Evolutionary conservation across 1,139 yeast genomes (phyloP).

Genomic region (Lodderomyces theae): DNA sequence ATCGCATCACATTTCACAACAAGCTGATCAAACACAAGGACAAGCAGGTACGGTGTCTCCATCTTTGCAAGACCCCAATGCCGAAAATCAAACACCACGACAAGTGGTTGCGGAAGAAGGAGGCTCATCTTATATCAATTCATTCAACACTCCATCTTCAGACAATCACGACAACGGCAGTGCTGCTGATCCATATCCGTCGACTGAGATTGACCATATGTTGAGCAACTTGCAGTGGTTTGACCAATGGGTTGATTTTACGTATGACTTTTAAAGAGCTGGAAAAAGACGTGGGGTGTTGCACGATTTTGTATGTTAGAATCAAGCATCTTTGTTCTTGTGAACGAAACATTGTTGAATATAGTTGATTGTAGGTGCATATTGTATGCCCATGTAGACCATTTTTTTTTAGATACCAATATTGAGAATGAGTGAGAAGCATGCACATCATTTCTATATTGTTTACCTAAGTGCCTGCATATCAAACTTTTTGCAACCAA

Average conservation of each 20-base stretch:
- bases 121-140: neutral
- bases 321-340: no score
- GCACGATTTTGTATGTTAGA: no score
- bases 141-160: slow-evolving; percentile 8
- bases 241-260: slow-evolving; percentile 47
- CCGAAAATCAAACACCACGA: neutral
- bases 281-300: no score
- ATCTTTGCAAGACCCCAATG: neutral
- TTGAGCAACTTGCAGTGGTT: slow-evolving; percentile 55
- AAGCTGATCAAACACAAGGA: neutral
- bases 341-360: no score
- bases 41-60: neutral
- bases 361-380: no score
- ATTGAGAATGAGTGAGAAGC: no score
- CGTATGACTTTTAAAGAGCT: slow-evolving; percentile 17
- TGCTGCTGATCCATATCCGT: slow-evolving; percentile 12
- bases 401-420: no score
- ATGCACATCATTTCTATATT: no score
- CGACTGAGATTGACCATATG: slow-evolving; percentile 26
- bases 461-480: no score
- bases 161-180: slow-evolving; percentile 5
- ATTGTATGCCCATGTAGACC: no score
- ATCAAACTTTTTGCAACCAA: no score
- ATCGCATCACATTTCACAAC: neutral
- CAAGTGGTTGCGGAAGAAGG: neutral